A percentile compares a stretch with the other conserved stretches of the same genome.
Conservation (phyloP, 441 rosid genomes). For the Hypseocharis bilobata region DNA sequence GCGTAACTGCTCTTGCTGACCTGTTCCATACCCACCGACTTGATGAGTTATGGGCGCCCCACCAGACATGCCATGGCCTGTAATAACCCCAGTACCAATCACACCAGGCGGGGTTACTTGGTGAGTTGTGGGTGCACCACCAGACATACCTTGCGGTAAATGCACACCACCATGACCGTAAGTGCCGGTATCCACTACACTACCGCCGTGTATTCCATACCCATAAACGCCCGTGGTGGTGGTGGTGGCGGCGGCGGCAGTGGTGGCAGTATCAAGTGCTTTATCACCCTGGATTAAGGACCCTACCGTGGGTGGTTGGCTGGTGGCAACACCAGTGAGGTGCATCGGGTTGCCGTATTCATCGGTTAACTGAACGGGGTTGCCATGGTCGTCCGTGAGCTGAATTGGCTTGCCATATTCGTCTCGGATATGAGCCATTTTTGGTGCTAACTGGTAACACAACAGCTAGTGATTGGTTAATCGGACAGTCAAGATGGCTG, state of each 20-base stretch:
- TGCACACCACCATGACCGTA: too few species aligned
- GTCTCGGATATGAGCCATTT: conserved; percentile 54
- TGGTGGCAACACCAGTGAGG: conserved; percentile 46
- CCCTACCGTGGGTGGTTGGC: neutral
- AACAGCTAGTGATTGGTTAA: too few species aligned
- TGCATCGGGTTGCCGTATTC: conserved; percentile 57
- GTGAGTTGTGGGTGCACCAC: neutral
- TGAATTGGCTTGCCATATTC: conserved; percentile 50
- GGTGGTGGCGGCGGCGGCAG: neutral
- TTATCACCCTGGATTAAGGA: neutral
- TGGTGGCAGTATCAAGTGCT: too few species aligned
- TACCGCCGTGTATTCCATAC: too few species aligned
- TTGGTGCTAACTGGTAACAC: too few species aligned
- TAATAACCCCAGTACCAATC: neutral
- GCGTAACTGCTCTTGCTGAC: too few species aligned
- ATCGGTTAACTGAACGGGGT: conserved; percentile 55
- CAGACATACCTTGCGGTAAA: neutral
- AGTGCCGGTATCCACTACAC: too few species aligned
- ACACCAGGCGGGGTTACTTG: neutral
- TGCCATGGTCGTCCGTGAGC: conserved; percentile 53
- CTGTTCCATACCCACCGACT: too few species aligned
- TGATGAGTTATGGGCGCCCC: too few species aligned
- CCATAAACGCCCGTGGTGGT: neutral
- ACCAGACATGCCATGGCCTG: too few species aligned
- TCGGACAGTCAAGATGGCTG: too few species aligned